Percentiles rank a stretch among this genome's conserved stretches.
phyloP scores from a whole-genome alignment of 164 flowering plant genomes.

The Magnolia sinica region DNA sequence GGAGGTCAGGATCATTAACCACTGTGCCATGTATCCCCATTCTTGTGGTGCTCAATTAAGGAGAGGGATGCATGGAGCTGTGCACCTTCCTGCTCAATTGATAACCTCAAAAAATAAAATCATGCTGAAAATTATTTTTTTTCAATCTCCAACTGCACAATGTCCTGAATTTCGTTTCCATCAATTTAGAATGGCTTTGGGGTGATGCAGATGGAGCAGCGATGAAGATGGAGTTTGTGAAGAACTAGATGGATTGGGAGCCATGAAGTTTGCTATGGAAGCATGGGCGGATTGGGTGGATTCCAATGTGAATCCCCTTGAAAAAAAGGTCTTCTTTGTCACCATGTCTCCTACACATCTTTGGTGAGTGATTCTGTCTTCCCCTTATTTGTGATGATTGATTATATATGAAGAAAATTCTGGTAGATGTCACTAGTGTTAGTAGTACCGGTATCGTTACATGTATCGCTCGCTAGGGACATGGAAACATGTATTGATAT shows the following conservation, averaged over 20 bases:
- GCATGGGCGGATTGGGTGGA: conserved; percentile 90
- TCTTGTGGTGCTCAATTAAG: too few relatives aligned
- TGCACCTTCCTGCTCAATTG: too few relatives aligned
- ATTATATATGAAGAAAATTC: neutral
- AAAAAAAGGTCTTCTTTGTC: conserved; percentile 71
- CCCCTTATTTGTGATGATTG: neutral
- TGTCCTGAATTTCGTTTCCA: neutral
- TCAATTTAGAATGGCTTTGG: neutral
- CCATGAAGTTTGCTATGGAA: conserved; percentile 86
- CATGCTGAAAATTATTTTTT: too few relatives aligned
- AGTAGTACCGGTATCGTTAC: too few relatives aligned
- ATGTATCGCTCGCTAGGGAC: too few relatives aligned
- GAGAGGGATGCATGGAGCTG: too few relatives aligned
- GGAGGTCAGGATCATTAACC: too few relatives aligned
- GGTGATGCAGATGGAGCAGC: conserved; percentile 65
- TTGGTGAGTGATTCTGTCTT: conserved; percentile 41
- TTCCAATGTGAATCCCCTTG: conserved; percentile 47
- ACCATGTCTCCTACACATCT: conserved; percentile 98
- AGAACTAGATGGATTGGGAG: conserved; percentile 69
- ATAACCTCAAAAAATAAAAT: too few relatives aligned
- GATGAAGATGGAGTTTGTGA: conserved; percentile 70
- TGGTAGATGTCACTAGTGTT: neutral
- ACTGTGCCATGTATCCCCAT: too few relatives aligned
- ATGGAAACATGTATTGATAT: too few relatives aligned
- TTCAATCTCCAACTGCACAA: neutral